These are phyloP conservation scores for Orbilia javanica DNA, from an alignment of 2,329 filamentous ascomycete species.

Conservation along the genomic window DNA sequence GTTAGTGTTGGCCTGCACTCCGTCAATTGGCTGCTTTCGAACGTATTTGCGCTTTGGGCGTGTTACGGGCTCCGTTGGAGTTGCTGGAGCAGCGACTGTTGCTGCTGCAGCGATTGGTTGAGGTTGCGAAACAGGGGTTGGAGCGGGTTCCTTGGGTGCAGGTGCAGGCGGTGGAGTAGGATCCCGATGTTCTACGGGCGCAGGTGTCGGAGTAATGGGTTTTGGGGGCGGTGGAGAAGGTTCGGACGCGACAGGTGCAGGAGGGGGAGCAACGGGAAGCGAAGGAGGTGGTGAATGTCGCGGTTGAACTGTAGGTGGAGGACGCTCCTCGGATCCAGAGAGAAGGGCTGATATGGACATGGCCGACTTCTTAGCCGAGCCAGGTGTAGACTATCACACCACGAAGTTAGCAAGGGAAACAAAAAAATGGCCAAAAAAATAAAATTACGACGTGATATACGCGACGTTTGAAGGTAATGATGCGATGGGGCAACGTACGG, in stretches of 20 bases:
- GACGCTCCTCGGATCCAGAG: slow-evolving; percentile 41
- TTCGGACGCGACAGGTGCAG: slow-evolving; percentile 43
- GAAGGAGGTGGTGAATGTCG: slow-evolving; percentile 39
- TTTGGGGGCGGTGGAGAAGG: slow-evolving; percentile 28
- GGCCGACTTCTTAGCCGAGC: slow-evolving; percentile 50
- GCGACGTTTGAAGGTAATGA: slow-evolving; percentile 23
- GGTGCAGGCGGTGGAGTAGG: slow-evolving; percentile 29
- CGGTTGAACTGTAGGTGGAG: slow-evolving; percentile 40
- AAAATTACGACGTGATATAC: slow-evolving; percentile 37
- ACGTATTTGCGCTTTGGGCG: slow-evolving; percentile 55
- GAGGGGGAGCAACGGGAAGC: slow-evolving; percentile 1
- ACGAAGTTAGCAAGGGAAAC: not conserved
- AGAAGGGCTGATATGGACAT: slow-evolving; percentile 57
- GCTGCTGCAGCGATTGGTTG: slow-evolving; percentile 24
- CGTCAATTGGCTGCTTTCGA: slow-evolving; percentile 38
- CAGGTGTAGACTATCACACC: slow-evolving; percentile 39
- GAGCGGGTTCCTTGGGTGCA: slow-evolving; percentile 23
- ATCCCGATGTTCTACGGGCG: slow-evolving; percentile 24
- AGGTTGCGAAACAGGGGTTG: slow-evolving; percentile 34
- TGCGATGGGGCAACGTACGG: slow-evolving; percentile 30
- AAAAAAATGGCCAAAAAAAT: too few species aligned
- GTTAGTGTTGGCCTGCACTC: slow-evolving; percentile 34
- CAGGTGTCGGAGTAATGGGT: slow-evolving; percentile 6
- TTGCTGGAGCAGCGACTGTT: slow-evolving; percentile 26
- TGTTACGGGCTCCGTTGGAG: slow-evolving; percentile 40